Percentiles rank a stretch among this genome's conserved stretches.
phyloP scores from a whole-genome alignment of 2,329 filamentous ascomycete genomes.

The Microsporum canis region DNA sequence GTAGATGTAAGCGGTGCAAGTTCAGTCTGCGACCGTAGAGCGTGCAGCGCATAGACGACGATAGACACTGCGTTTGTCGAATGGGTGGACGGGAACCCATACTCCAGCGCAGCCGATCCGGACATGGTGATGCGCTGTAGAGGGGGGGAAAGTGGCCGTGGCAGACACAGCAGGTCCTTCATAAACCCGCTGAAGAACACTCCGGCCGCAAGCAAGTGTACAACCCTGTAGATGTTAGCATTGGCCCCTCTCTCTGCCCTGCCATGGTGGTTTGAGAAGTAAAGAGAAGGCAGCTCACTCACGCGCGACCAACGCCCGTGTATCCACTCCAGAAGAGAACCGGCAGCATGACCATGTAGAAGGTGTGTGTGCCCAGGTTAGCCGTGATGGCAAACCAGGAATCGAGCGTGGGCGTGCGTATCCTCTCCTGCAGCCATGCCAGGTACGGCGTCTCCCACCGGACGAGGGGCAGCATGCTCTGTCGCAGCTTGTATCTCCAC shows the following conservation, averaged over 20 bases:
- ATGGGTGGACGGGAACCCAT: slow-evolving; percentile 94
- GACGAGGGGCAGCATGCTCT: slow-evolving; percentile 71
- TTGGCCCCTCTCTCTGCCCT: background rate
- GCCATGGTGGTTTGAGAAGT: background rate
- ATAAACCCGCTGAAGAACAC: slow-evolving; percentile 86
- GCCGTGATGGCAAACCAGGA: slow-evolving; percentile 95
- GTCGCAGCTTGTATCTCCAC: slow-evolving; percentile 82
- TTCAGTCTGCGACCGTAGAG: slow-evolving; percentile 54
- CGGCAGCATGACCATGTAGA: slow-evolving; percentile 93
- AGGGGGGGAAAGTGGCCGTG: slow-evolving; percentile 81
- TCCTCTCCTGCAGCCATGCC: slow-evolving; percentile 66
- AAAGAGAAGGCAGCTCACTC: slow-evolving; percentile 31
- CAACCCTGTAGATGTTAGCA: slow-evolving; percentile 26
- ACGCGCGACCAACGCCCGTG: slow-evolving; percentile 75
- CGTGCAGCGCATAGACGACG: slow-evolving; percentile 67
- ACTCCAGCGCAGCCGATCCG: slow-evolving; percentile 85
- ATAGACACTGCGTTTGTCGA: slow-evolving; percentile 95
- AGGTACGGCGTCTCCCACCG: slow-evolving; percentile 94
- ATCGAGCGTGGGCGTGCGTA: slow-evolving; percentile 76
- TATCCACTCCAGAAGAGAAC: slow-evolving; percentile 96
- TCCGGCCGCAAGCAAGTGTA: slow-evolving; percentile 65
- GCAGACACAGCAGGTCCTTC: slow-evolving; percentile 88
- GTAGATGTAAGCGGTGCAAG: slow-evolving; percentile 49
- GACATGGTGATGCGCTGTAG: slow-evolving; percentile 83
- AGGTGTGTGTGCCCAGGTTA: slow-evolving; percentile 93